Conservation (phyloP, 176 grass and related monocot species). For the Avena atlantica region DNA sequence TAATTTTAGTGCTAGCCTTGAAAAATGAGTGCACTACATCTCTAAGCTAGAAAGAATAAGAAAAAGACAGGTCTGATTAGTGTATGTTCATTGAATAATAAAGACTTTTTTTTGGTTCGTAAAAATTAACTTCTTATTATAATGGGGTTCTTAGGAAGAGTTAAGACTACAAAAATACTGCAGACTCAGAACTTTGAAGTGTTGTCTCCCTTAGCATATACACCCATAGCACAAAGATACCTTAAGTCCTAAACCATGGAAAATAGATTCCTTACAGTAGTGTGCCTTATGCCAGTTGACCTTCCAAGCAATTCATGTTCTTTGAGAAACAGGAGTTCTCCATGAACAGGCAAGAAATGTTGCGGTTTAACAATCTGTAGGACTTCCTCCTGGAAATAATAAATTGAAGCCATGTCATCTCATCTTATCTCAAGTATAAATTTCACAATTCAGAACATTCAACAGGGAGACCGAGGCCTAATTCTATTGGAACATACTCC, state of each 20-base stretch:
- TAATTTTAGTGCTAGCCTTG: constrained; percentile 13
- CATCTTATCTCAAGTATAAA: constrained; percentile 27
- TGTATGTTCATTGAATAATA: constrained; percentile 11
- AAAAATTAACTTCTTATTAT: constrained; percentile 4
- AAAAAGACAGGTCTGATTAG: not conserved
- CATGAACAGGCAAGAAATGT: constrained; percentile 98
- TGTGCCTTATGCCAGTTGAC: constrained; percentile 95
- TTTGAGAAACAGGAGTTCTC: constrained; percentile 94
- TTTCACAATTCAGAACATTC: constrained; percentile 36
- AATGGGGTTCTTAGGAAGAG: not conserved
- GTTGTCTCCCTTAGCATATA: constrained; percentile 16
- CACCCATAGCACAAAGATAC: constrained; percentile 7
- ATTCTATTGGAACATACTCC: constrained; percentile 23
- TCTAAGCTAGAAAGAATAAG: not conserved
- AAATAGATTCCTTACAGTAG: constrained; percentile 76
- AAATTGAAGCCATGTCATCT: constrained; percentile 12
- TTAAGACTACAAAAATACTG: constrained; percentile 10
- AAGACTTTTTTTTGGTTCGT: not conserved
- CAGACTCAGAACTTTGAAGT: constrained; percentile 2
- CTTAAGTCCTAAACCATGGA: constrained; percentile 3
- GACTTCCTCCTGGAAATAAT: constrained; percentile 92
- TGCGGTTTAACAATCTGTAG: constrained; percentile 98
- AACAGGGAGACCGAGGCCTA: not conserved
- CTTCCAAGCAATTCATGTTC: constrained; percentile 97
- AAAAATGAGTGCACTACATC: constrained; percentile 15